Evolutionary conservation across 805 yeast species (phyloP), one percentile per base, ranked within the genome.

Genomic region (Saccharomycopsis guyanensis): DNA sequence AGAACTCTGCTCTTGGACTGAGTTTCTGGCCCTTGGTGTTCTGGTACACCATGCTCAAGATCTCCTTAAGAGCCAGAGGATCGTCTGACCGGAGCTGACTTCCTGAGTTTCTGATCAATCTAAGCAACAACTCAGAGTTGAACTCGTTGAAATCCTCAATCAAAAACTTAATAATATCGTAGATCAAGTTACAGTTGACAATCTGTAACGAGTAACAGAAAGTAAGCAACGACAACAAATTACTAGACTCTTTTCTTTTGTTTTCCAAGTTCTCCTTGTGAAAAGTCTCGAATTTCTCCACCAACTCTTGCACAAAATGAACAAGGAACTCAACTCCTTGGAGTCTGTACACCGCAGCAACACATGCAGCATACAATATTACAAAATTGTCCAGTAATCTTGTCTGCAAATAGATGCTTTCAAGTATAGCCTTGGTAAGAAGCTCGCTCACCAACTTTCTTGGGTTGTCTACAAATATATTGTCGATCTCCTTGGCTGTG

Each of bases 321-420:
- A 97, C 98, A 50, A 96, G 97, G 61, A 87, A 83, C 52, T 87
- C 96, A 33, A 80, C 76, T 18, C 98, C 97, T 55, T 85, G 84
- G 18, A 80, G 57, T 50, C 84, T 73, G 64, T 84, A 87, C 20
- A 93, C 61, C 0, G 95, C 82, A 19, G 80, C 80, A 2, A 81
- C 75, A 5, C 87, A 69, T 4, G 87, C 81, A 1, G 95, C 83
- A 61, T 91, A 89, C 27, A 86, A 70, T 50, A 83, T 74, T 34
- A 89, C 76, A 59, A 87, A 86, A 1, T 84, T 76, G 53, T 89
- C 97, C 41, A 87, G 65, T 42, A 88, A 64, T 40, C 83, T 73
- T 3, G 80, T 82, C 25, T 73, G 70, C 42, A 68, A 65, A 7
- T 75, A 63, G 12, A 88, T 72, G 52, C 86, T 78, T 27, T 81